Evolutionary conservation across 331 rosid genomes (phyloP).

Genomic region (Quercus tomentella): DNA sequence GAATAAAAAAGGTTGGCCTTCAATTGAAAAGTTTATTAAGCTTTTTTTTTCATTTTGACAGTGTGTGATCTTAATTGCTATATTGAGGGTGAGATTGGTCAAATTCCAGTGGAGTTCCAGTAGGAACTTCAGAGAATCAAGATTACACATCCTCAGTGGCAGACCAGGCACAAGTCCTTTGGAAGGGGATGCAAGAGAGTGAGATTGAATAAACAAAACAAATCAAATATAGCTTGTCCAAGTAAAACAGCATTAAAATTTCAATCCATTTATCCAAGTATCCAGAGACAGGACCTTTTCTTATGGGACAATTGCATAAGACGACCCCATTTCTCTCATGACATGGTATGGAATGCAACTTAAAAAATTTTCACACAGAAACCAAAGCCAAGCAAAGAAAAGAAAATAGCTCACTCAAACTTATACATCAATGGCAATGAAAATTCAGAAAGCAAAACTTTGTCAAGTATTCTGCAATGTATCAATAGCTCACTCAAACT

Average conservation of each 20-base stretch:
- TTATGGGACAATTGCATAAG: not conserved
- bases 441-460: not conserved
- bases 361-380: not conserved
- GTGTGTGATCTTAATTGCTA: not conserved
- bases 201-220: not conserved
- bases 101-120: not conserved
- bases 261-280: not conserved
- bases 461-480: not conserved
- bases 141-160: not conserved
- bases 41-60: not conserved
- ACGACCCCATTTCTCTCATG: not conserved
- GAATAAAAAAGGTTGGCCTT: not conserved
- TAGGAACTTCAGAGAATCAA: not conserved
- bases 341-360: not conserved
- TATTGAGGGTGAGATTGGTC: not conserved
- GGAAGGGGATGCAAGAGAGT: too few species aligned
- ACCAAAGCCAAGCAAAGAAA: not conserved
- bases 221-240: not conserved
- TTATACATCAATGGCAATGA: too few species aligned
- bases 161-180: too few species aligned
- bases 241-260: not conserved
- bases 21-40: not conserved
- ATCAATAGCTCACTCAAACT: not conserved
- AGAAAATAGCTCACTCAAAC: not conserved
- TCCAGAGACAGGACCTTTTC: not conserved